Evolutionary conservation across 352 stramenopile species (phyloP).

Genomic region (Phytophthora chlamydospora): DNA sequence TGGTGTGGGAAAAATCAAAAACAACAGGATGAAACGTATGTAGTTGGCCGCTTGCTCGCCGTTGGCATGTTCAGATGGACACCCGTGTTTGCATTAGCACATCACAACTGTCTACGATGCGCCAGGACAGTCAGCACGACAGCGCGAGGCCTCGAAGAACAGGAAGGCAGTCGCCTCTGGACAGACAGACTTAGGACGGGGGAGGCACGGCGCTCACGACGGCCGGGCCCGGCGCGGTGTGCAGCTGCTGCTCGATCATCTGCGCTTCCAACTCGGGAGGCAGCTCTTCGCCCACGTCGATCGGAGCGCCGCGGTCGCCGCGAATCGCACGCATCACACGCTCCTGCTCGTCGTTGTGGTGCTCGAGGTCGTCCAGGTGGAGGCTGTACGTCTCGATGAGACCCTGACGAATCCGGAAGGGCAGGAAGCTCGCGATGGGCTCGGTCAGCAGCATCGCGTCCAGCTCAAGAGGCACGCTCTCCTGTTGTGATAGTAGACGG

Average conservation of each 20-base stretch:
- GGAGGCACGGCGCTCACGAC: conserved; percentile 28
- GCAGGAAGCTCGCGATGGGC: conserved; percentile 79
- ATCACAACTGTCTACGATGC: conserved; percentile 27
- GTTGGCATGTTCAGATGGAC: conserved; percentile 24
- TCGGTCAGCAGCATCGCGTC: conserved; percentile 87
- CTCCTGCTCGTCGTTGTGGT: conserved; percentile 85
- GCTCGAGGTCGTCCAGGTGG: conserved; percentile 85
- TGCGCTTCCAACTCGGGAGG: conserved; percentile 41
- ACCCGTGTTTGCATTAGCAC: conserved; percentile 23
- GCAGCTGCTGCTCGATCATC: conserved; percentile 42
- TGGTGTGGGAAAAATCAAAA: conserved; percentile 30
- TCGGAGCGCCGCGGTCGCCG: conserved; percentile 50
- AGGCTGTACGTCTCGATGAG: conserved; percentile 91
- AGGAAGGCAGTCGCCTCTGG: conserved; percentile 1
- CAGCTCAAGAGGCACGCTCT: conserved; percentile 85
- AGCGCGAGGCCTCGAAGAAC: conserved; percentile 1
- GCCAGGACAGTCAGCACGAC: conserved; percentile 8
- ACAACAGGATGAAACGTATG: conserved; percentile 37
- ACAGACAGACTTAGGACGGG: conserved; percentile 12
- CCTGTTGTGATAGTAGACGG: conserved; percentile 38
- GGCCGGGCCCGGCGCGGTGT: conserved; percentile 26
- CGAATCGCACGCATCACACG: conserved; percentile 82
- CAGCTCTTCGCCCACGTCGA: conserved; percentile 39
- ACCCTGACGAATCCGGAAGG: conserved; percentile 85
- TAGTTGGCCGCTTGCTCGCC: conserved; percentile 1